phyloP scores from a whole-genome alignment of 2,329 filamentous ascomycete genomes.

The Fusarium sp. region DNA sequence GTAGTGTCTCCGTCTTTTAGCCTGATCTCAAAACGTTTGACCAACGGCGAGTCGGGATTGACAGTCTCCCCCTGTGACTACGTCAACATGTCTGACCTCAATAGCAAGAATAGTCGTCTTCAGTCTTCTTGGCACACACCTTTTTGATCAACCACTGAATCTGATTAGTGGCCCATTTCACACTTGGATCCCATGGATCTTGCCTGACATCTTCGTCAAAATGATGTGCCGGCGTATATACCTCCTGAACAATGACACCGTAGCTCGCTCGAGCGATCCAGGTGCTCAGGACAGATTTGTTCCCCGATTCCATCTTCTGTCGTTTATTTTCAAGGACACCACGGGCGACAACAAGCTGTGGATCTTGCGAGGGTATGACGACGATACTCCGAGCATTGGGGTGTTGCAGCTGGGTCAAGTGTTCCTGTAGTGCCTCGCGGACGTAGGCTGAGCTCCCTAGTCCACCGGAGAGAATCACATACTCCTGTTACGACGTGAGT shows the following conservation, averaged over 20 bases:
- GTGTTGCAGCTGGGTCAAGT: conserved; percentile 53
- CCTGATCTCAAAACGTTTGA: conserved; percentile 53
- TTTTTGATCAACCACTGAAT: conserved; percentile 47
- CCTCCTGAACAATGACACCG: conserved; percentile 39
- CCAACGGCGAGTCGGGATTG: conserved; percentile 54
- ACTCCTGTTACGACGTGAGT: conserved; percentile 50
- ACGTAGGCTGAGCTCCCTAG: conserved; percentile 64
- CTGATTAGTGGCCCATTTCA: conserved; percentile 44
- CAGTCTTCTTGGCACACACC: conserved; percentile 3
- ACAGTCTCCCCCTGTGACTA: conserved; percentile 56
- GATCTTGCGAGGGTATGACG: conserved; percentile 37
- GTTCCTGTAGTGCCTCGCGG: conserved; percentile 58
- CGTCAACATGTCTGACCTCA: conserved; percentile 4
- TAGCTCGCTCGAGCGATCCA: conserved; percentile 47
- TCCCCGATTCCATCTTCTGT: conserved; percentile 26
- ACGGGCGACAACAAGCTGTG: conserved; percentile 34
- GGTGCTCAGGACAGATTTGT: conserved; percentile 27
- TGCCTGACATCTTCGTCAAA: conserved; percentile 39
- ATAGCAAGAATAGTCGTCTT: not conserved
- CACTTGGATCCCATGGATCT: conserved; percentile 31
- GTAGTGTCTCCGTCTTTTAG: conserved; percentile 53
- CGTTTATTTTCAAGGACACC: conserved; percentile 39
- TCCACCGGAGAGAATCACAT: conserved; percentile 62
- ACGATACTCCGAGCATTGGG: conserved; percentile 44
- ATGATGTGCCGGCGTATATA: conserved; percentile 35